Evolutionary conservation across 192 early-diverging fungal genomes (phyloP).

Genomic region (Mortierella alpina): DNA sequence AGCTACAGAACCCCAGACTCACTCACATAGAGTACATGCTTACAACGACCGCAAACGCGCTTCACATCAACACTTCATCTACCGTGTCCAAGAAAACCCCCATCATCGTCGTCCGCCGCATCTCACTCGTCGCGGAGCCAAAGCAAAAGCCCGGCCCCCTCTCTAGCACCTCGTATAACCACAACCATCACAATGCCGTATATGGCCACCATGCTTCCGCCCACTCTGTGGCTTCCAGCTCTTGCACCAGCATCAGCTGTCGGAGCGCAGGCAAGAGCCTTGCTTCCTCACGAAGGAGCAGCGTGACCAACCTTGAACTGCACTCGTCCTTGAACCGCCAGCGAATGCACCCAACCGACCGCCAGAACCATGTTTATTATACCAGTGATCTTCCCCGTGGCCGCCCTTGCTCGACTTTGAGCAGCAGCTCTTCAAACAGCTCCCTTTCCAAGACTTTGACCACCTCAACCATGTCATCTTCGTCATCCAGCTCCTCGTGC

Average conservation of each 20-base stretch:
- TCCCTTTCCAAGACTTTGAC: neutral
- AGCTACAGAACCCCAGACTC: too few species aligned
- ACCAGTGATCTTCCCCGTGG: slow-evolving; percentile 27
- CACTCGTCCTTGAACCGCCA: slow-evolving; percentile 2
- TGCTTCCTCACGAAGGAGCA: slow-evolving; percentile 1
- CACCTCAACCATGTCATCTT: too few species aligned
- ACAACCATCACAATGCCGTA: neutral
- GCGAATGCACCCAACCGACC: neutral
- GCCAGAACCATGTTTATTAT: slow-evolving; percentile 6
- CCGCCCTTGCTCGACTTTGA: slow-evolving; percentile 2
- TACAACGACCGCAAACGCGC: too few species aligned
- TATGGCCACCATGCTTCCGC: neutral
- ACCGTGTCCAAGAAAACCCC: slow-evolving; percentile 20
- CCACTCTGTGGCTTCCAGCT: neutral
- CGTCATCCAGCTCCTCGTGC: too few species aligned
- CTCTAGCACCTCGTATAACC: neutral
- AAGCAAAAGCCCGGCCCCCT: slow-evolving; percentile 1
- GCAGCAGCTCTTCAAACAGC: neutral
- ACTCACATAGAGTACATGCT: too few species aligned
- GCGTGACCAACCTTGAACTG: slow-evolving; percentile 3
- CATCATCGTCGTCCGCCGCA: slow-evolving; percentile 23
- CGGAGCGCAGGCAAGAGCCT: neutral
- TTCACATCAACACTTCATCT: too few species aligned
- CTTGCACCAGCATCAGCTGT: neutral
- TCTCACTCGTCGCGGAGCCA: slow-evolving; percentile 23